phyloP scores from a whole-genome alignment of 176 grass and related monocot genomes.

The Triticum turgidum region DNA sequence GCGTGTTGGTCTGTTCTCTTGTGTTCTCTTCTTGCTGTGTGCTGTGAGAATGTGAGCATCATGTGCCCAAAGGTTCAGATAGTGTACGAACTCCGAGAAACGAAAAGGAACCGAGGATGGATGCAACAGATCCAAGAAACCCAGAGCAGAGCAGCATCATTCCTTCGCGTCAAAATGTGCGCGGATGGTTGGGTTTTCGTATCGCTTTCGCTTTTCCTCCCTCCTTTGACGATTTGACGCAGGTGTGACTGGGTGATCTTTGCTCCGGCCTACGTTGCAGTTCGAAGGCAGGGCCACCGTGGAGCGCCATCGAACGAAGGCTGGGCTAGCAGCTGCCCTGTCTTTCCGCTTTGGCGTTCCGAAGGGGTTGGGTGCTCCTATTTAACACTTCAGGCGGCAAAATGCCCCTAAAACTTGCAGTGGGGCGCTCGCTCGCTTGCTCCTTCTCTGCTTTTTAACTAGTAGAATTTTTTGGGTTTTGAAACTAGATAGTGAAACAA shows the following conservation, averaged over 20 bases:
- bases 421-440: too few species aligned
- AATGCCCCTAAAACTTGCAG: too few species aligned
- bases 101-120: conserved; percentile 21
- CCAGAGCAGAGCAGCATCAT: conserved; percentile 27
- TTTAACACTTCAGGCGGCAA: too few species aligned
- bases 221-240: neutral
- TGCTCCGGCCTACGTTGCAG: too few species aligned
- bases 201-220: conserved; percentile 30
- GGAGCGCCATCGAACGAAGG: too few species aligned
- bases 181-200: conserved; percentile 34
- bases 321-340: too few species aligned
- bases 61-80: conserved; percentile 24
- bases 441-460: too few species aligned
- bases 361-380: too few species aligned
- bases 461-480: too few species aligned
- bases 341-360: too few species aligned
- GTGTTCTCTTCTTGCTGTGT: neutral
- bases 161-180: conserved; percentile 33
- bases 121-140: conserved; percentile 49
- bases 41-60: neutral
- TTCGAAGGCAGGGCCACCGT: too few species aligned
- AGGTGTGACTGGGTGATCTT: neutral
- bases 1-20: neutral
- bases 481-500: too few species aligned
- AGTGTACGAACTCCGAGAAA: conserved; percentile 27